phyloP scores from a whole-genome alignment of 2,329 filamentous ascomycete species.

The Uncinocarpus reesii region DNA sequence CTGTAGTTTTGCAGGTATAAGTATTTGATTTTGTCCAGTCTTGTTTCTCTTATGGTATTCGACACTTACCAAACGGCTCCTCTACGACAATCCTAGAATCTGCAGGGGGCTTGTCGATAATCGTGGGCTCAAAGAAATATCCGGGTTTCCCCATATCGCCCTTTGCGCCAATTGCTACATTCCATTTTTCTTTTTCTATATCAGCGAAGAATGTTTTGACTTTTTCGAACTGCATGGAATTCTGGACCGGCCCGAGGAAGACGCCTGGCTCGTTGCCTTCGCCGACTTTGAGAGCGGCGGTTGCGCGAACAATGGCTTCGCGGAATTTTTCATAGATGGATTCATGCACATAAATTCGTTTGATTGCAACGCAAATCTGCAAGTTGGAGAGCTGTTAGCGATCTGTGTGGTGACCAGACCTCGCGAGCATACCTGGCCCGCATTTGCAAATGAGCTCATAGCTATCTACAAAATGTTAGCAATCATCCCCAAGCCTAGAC shows the following conservation, averaged over 20 bases:
- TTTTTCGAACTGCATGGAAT: conserved; percentile 54
- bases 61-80: conserved; percentile 48
- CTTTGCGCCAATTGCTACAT: conserved; percentile 43
- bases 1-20: conserved; percentile 21
- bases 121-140: conserved; percentile 50
- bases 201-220: conserved; percentile 49
- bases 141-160: conserved; percentile 32
- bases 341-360: conserved; percentile 53
- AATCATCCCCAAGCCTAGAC: background rate
- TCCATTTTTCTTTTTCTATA: conserved; percentile 45
- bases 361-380: conserved; percentile 47
- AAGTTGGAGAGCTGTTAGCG: background rate
- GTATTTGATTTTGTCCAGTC: background rate
- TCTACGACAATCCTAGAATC: conserved; percentile 47
- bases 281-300: conserved; percentile 35
- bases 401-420: background rate
- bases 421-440: conserved; percentile 29
- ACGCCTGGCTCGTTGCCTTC: conserved; percentile 34
- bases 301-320: conserved; percentile 37
- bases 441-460: conserved; percentile 43
- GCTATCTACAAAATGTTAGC: conserved; percentile 30
- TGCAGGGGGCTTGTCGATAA: conserved; percentile 49
- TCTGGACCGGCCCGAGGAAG: conserved; percentile 52
- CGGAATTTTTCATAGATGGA: conserved; percentile 49
- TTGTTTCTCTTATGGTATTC: background rate